phyloP scores from a whole-genome alignment of 495 filamentous ascomycete species.

The Pyrenopolyporus hunteri region DNA sequence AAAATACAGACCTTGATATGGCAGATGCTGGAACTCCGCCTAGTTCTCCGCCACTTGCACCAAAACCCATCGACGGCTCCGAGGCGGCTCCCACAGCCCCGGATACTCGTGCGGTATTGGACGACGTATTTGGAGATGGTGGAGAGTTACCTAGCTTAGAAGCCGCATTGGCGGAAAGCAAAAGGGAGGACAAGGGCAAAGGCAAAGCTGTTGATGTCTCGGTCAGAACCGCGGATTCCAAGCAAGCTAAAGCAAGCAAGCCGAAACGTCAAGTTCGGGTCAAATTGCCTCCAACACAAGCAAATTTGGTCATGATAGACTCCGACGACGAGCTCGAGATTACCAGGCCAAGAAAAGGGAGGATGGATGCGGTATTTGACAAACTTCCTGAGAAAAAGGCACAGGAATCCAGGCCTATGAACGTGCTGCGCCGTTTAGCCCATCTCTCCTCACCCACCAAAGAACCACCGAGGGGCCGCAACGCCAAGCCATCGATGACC shows the following conservation, averaged over 20 bases:
- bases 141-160: slow-evolving; percentile 45
- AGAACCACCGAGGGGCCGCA: slow-evolving; percentile 43
- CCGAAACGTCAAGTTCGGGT: slow-evolving; percentile 50
- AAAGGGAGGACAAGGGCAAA: slow-evolving; percentile 60
- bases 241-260: slow-evolving; percentile 19
- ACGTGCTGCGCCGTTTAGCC: slow-evolving; percentile 72
- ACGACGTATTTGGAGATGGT: slow-evolving; percentile 13
- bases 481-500: slow-evolving; percentile 62
- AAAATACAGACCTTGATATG: slow-evolving; percentile 53
- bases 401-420: slow-evolving; percentile 68
- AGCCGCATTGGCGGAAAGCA: slow-evolving; percentile 26
- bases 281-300: slow-evolving; percentile 45
- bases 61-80: slow-evolving; percentile 16
- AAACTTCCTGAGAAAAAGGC: slow-evolving; percentile 63
- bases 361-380: slow-evolving; percentile 68
- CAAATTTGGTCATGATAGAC: slow-evolving; percentile 39
- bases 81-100: slow-evolving; percentile 9
- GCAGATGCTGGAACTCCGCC: slow-evolving; percentile 58
- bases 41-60: slow-evolving; percentile 54
- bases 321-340: slow-evolving; percentile 50
- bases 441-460: slow-evolving; percentile 71
- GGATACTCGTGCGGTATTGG: not conserved
- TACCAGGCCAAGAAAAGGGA: slow-evolving; percentile 42
- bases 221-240: slow-evolving; percentile 8
- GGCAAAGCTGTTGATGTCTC: slow-evolving; percentile 49